Evolutionary conservation across 2,329 filamentous ascomycete genomes (phyloP).

Genomic region (Trichoderma polysporum): DNA sequence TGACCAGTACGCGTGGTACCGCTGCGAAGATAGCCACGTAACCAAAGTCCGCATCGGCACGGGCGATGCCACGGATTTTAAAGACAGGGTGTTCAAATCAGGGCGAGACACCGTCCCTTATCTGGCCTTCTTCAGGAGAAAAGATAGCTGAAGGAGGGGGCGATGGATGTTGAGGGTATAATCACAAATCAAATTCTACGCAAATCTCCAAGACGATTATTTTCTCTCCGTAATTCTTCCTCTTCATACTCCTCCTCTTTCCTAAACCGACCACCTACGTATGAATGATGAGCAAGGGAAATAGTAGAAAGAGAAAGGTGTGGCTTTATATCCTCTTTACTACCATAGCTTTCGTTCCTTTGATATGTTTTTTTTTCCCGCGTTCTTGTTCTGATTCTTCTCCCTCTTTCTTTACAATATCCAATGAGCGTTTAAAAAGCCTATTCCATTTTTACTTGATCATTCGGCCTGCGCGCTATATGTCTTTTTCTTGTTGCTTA

Average conservation of each 20-base stretch:
- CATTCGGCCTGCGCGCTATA: not conserved
- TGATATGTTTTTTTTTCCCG: not conserved
- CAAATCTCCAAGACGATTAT: too few relatives aligned
- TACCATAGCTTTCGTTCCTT: not conserved
- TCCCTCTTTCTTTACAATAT: not conserved
- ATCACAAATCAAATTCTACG: not conserved
- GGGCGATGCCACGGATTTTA: slow-evolving; percentile 35
- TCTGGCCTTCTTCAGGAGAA: slow-evolving; percentile 47
- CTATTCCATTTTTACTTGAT: not conserved
- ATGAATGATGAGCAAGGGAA: not conserved
- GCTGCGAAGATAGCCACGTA: slow-evolving; percentile 48
- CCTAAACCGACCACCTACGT: not conserved
- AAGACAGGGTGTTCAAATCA: slow-evolving; percentile 41
- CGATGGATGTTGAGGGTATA: not conserved
- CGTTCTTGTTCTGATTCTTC: not conserved
- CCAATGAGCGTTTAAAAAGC: not conserved
- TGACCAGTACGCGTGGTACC: slow-evolving; percentile 48
- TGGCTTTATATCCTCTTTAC: not conserved
- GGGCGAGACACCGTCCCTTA: slow-evolving; percentile 45
- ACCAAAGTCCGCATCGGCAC: slow-evolving; percentile 44
- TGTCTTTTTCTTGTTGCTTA: not conserved
- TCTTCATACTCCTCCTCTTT: not conserved
- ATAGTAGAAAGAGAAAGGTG: not conserved
- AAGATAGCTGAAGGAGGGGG: slow-evolving; percentile 25
- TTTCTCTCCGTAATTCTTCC: not conserved